A percentile compares a stretch with the other conserved stretches of the same genome.
Evolutionary conservation across 352 stramenopile genomes (phyloP).

Genomic region (Phytopythium mirpurense): DNA sequence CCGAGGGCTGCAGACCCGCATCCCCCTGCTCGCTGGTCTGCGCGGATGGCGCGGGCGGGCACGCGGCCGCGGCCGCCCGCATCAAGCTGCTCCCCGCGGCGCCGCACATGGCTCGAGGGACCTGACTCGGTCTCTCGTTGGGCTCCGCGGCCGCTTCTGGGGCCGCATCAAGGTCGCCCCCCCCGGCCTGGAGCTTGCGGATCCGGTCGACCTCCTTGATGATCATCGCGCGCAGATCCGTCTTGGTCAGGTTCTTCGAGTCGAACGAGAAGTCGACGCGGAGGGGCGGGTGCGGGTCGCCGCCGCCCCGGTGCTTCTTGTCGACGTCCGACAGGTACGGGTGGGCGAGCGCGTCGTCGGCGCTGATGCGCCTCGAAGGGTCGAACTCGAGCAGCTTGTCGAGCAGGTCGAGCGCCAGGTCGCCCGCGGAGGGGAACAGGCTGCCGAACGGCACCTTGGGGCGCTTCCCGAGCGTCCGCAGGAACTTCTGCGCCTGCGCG

Average conservation of each 20-base stretch:
- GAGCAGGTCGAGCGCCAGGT: conserved; percentile 56
- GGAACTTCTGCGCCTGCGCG: conserved; percentile 62
- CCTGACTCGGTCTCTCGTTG: no score
- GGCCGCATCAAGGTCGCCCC: conserved; percentile 1
- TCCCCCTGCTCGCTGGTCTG: conserved; percentile 23
- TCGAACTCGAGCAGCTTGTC: conserved; percentile 67
- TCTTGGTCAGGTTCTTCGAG: conserved; percentile 61
- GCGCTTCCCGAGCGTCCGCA: conserved; percentile 59
- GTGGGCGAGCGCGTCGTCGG: conserved; percentile 54
- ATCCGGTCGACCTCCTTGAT: conserved; percentile 67
- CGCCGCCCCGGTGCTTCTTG: conserved; percentile 42
- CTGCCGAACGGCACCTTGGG: conserved; percentile 40
- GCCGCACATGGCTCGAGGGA: conserved; percentile 1
- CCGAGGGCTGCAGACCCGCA: neutral
- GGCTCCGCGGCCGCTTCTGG: neutral
- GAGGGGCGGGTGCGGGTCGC: conserved; percentile 28
- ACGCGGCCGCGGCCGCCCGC: neutral
- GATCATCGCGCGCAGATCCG: conserved; percentile 62
- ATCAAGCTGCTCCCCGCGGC: conserved; percentile 38
- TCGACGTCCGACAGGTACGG: conserved; percentile 73
- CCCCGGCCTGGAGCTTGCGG: conserved; percentile 13
- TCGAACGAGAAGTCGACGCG: conserved; percentile 70
- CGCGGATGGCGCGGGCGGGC: conserved; percentile 9
- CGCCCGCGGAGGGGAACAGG: conserved; percentile 47
- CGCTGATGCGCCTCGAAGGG: conserved; percentile 41